Percentiles rank a stretch among this genome's conserved stretches.
Evolutionary conservation across 176 grass and related monocot species (phyloP).

Genomic region (Ensete glaucum): DNA sequence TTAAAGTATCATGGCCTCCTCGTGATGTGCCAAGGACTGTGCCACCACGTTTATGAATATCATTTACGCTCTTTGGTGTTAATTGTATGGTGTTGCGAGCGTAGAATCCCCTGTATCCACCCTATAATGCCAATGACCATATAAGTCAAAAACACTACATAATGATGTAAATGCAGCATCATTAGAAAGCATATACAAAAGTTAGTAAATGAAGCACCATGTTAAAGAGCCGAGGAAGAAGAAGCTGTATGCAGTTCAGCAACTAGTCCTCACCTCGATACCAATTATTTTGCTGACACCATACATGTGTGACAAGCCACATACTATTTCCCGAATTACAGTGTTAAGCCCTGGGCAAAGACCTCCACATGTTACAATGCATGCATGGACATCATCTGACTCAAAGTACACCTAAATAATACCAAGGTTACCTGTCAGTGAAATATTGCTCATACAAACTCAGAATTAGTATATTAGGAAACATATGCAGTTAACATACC

Average conservation of each 20-base stretch:
- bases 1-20: slow-evolving; percentile 86
- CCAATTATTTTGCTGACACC: slow-evolving; percentile 53
- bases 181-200: not conserved
- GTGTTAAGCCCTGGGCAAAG: slow-evolving; percentile 98
- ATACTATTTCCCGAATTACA: slow-evolving; percentile 95
- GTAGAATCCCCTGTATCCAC: slow-evolving; percentile 98
- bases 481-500: slow-evolving; percentile 20
- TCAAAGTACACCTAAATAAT: slow-evolving; percentile 73
- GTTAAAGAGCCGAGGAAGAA: slow-evolving; percentile 2
- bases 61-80: slow-evolving; percentile 89
- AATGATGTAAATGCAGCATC: slow-evolving; percentile 7
- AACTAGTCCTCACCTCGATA: slow-evolving; percentile 62
- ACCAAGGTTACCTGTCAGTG: not conserved
- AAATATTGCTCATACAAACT: not conserved
- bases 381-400: slow-evolving; percentile 68
- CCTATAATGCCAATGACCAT: slow-evolving; percentile 25
- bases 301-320: slow-evolving; percentile 93
- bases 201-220: not conserved
- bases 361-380: slow-evolving; percentile 96
- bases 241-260: slow-evolving; percentile 1
- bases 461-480: not conserved
- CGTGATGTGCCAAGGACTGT: slow-evolving; percentile 88
- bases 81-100: slow-evolving; percentile 75
- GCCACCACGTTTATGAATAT: slow-evolving; percentile 88
- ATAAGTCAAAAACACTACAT: slow-evolving; percentile 8